Conservation (phyloP, 371 early-diverging fungal genomes). For the Mortierella sp. region DNA sequence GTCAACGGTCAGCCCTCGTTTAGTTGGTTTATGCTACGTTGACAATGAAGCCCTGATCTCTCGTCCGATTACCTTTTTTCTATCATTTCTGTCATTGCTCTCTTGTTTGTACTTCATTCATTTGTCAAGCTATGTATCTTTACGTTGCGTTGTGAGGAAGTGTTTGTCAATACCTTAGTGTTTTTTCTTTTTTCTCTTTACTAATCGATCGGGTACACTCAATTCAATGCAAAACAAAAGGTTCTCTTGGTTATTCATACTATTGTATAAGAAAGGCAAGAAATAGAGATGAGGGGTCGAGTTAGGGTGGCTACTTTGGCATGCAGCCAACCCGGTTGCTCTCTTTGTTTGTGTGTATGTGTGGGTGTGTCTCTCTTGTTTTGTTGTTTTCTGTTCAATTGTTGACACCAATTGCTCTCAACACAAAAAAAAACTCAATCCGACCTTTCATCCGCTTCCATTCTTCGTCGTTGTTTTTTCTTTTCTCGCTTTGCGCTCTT, state of each 20-base stretch:
- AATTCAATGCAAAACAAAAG: neutral
- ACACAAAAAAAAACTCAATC: neutral
- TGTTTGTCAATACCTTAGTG: no score
- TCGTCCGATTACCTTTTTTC: neutral
- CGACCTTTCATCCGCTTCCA: neutral
- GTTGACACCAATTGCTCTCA: neutral
- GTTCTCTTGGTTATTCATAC: neutral
- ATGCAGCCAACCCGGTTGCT: constrained; percentile 5
- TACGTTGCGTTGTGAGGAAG: no score
- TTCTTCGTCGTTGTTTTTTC: neutral
- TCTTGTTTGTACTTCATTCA: neutral
- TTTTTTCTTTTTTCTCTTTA: no score
- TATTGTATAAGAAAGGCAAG: neutral
- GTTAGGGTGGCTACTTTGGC: neutral
- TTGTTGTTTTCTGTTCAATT: neutral
- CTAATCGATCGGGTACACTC: neutral
- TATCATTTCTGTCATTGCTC: neutral
- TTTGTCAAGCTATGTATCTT: neutral
- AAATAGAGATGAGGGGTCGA: neutral
- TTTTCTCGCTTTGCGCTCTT: neutral
- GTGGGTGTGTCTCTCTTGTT: no score
- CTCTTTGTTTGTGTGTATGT: neutral
- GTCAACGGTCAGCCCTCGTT: neutral
- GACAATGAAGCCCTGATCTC: neutral
- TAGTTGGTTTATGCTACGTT: neutral